Percentiles rank a stretch among this genome's conserved stretches.
These are phyloP conservation scores for Dioscorea cayenensis DNA, from an alignment of 116 monocot genomes.

Conservation along the genomic window DNA sequence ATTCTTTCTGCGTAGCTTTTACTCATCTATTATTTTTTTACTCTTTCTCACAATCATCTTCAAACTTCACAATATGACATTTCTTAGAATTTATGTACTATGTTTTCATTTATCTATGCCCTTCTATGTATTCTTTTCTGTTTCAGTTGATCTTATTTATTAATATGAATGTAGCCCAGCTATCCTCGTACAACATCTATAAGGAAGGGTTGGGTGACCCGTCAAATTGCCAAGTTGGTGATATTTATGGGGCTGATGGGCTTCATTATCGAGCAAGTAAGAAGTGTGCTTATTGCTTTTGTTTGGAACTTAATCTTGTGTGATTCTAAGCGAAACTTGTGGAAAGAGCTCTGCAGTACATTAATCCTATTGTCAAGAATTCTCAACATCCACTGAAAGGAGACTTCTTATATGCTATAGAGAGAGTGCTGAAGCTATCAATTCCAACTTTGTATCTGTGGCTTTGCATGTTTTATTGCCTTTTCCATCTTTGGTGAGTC, in stretches of 20 bases:
- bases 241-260: constrained; percentile 95
- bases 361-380: constrained; percentile 97
- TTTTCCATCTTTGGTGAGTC: constrained; percentile 95
- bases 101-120: too few species aligned
- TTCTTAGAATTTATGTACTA: too few species aligned
- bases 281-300: not conserved
- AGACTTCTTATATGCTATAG: constrained; percentile 73
- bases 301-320: not conserved
- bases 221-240: constrained; percentile 67
- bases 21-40: too few species aligned
- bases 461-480: constrained; percentile 99
- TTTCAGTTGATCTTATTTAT: not conserved
- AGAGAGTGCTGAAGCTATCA: constrained; percentile 94
- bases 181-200: constrained; percentile 86
- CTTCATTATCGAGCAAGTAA: constrained; percentile 97
- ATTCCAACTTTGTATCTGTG: constrained; percentile 92
- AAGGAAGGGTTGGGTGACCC: constrained; percentile 85
- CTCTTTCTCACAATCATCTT: too few species aligned
- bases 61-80: too few species aligned
- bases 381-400: constrained; percentile 97
- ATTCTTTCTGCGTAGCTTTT: too few species aligned
- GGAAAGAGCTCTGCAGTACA: constrained; percentile 73
- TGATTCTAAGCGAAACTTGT: constrained; percentile 8
- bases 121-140: too few species aligned
- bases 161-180: constrained; percentile 47